phyloP scores from a whole-genome alignment of 1,284 basidiomycete species.

The Gomphus bonarii region DNA sequence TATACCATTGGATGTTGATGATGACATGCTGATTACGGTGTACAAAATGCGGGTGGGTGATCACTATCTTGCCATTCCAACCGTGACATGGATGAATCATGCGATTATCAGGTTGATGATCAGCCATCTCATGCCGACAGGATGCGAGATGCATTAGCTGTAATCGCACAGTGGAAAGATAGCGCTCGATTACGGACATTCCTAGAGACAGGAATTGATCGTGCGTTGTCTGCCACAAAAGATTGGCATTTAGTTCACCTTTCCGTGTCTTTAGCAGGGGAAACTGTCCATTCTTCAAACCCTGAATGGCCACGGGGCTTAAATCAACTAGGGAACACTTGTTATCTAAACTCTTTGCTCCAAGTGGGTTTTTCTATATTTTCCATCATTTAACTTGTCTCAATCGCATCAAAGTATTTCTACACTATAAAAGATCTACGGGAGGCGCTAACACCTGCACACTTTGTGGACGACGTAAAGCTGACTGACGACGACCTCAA shows the following conservation, averaged over 20 bases:
- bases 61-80: not conserved
- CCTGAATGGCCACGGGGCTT: conserved; percentile 75
- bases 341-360: conserved; percentile 82
- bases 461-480: conserved; percentile 52
- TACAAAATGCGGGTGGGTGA: conserved; percentile 60
- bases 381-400: not conserved
- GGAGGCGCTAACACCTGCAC: conserved; percentile 58
- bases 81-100: conserved; percentile 11
- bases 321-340: conserved; percentile 90
- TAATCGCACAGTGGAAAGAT: conserved; percentile 62
- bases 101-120: conserved; percentile 50
- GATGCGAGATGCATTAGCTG: conserved; percentile 55
- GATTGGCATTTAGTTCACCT: not conserved
- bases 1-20: conserved; percentile 59
- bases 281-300: conserved; percentile 37
- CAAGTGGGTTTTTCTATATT: conserved; percentile 36
- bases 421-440: conserved; percentile 89
- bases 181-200: conserved; percentile 64
- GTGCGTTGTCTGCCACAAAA: conserved; percentile 34
- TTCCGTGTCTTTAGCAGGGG: conserved; percentile 42
- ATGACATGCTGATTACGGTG: conserved; percentile 65
- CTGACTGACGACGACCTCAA: conserved; percentile 71
- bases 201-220: conserved; percentile 55
- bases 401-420: conserved; percentile 57
- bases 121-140: conserved; percentile 48